phyloP scores from a whole-genome alignment of 345 rosid genomes.

The Balakata baccata region DNA sequence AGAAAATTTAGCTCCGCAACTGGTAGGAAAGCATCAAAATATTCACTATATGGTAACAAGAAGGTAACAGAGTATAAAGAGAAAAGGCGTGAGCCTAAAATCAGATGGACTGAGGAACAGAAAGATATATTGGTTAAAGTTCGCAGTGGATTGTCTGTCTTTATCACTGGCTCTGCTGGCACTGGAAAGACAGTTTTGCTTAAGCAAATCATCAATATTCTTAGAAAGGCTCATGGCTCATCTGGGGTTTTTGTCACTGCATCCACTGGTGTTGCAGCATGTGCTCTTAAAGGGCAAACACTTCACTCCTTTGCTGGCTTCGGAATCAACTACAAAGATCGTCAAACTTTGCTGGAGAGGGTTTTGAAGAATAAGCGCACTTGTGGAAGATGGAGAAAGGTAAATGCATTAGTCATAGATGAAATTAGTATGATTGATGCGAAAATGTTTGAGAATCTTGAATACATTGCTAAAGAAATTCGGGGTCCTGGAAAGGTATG shows the following conservation, averaged over 20 bases:
- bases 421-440: conserved; percentile 37
- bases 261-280: conserved; percentile 31
- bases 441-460: conserved; percentile 31
- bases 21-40: conserved; percentile 2
- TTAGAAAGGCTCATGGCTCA: conserved; percentile 15
- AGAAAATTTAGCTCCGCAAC: conserved; percentile 23
- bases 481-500: conserved; percentile 21
- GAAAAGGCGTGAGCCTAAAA: neutral
- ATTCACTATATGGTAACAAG: neutral
- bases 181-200: conserved; percentile 37
- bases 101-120: conserved; percentile 40
- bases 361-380: conserved; percentile 23
- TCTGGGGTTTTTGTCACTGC: conserved; percentile 36
- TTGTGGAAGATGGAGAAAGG: conserved; percentile 31
- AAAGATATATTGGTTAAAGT: conserved; percentile 19
- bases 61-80: conserved; percentile 10
- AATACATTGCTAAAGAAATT: conserved; percentile 26
- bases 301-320: conserved; percentile 18
- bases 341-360: conserved; percentile 13
- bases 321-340: neutral
- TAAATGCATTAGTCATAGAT: conserved; percentile 34
- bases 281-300: too few relatives aligned
- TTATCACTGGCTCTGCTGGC: conserved; percentile 40
- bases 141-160: conserved; percentile 23
- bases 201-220: conserved; percentile 11